Evolutionary conservation across 257 asterid genomes (phyloP).

Genomic region (Anisodus acutangulus): DNA sequence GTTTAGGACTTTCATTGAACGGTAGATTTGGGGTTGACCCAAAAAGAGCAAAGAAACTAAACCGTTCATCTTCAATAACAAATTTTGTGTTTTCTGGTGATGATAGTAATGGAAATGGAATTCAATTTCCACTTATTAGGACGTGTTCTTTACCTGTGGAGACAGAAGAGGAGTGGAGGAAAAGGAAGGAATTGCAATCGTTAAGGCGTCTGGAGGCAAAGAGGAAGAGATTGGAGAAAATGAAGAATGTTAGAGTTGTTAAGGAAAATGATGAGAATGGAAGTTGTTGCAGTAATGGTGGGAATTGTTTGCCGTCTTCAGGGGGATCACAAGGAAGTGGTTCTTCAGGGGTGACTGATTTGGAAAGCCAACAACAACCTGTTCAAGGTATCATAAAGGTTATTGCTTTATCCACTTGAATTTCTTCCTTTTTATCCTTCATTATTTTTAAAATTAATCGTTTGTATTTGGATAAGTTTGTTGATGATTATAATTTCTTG

Average conservation of each 20-base stretch:
- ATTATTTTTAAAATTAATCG: background rate
- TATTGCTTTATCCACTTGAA: background rate
- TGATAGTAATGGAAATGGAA: slow-evolving; percentile 23
- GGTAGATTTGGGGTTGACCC: slow-evolving; percentile 83
- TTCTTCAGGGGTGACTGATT: slow-evolving; percentile 56
- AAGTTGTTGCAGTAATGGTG: background rate
- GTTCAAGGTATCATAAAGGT: slow-evolving; percentile 49
- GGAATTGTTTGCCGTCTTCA: slow-evolving; percentile 26
- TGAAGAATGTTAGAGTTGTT: slow-evolving; percentile 47
- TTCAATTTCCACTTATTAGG: slow-evolving; percentile 48
- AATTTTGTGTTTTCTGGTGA: slow-evolving; percentile 38
- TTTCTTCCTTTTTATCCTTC: background rate
- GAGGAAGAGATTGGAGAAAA: slow-evolving; percentile 59
- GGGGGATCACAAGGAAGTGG: slow-evolving; percentile 55
- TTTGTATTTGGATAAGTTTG: too few relatives aligned
- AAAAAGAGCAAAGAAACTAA: slow-evolving; percentile 36
- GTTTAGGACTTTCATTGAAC: slow-evolving; percentile 74
- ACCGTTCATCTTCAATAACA: slow-evolving; percentile 59
- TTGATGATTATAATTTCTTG: too few relatives aligned
- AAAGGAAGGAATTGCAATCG: slow-evolving; percentile 64
- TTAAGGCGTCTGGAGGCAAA: slow-evolving; percentile 68
- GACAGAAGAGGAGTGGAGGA: slow-evolving; percentile 59
- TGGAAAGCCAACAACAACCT: slow-evolving; percentile 40
- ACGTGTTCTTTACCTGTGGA: slow-evolving; percentile 66
- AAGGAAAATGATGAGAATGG: slow-evolving; percentile 34